Evolutionary conservation across 352 stramenopile genomes (phyloP).

Genomic region (Phytopythium cucurbitacearum): DNA sequence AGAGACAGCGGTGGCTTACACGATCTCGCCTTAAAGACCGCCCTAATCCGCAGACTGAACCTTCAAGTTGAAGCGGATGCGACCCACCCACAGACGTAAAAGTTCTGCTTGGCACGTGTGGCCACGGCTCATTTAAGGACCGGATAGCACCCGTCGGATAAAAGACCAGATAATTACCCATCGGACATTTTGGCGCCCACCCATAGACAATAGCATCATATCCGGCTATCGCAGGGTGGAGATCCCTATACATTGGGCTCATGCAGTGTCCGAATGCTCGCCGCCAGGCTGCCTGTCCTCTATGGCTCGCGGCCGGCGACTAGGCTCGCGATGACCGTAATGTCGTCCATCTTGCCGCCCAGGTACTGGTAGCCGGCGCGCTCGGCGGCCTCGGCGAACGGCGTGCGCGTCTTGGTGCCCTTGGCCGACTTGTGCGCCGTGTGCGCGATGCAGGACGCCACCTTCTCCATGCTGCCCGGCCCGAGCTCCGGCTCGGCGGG

Average conservation of each 20-base stretch:
- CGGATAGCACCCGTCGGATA: too few species aligned
- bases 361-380: conserved; percentile 76
- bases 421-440: conserved; percentile 79
- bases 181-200: too few species aligned
- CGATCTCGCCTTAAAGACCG: too few species aligned
- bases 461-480: conserved; percentile 65
- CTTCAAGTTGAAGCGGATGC: conserved; percentile 1
- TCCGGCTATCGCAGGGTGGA: too few species aligned
- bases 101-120: background rate
- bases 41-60: too few species aligned
- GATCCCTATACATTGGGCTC: too few species aligned
- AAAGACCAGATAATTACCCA: too few species aligned
- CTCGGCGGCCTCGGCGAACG: conserved; percentile 68
- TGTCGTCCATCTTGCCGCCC: conserved; percentile 90
- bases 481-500: conserved; percentile 44
- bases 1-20: too few species aligned
- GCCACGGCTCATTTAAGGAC: too few species aligned
- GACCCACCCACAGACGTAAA: background rate
- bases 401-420: conserved; percentile 61
- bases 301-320: conserved; percentile 15
- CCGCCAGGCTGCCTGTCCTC: too few species aligned
- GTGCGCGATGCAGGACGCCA: conserved; percentile 74
- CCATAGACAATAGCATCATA: too few species aligned
- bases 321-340: conserved; percentile 83
- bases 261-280: too few species aligned